Conservation (phyloP, 345 rosid species). For the Lumnitzera racemosa region DNA sequence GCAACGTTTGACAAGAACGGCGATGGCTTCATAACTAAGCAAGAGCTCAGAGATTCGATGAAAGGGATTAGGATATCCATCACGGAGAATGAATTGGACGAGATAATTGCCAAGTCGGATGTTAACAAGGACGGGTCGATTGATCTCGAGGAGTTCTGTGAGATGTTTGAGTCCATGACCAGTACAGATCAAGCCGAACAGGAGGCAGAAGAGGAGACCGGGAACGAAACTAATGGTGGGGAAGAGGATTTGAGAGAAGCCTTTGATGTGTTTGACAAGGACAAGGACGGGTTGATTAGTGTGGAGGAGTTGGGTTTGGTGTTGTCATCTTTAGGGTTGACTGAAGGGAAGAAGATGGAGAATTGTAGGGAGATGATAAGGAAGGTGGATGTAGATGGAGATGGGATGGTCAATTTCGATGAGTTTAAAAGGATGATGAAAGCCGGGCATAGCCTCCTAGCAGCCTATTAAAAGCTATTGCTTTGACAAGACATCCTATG, state of each 20-base stretch:
- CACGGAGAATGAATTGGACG: conserved; percentile 24
- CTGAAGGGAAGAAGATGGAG: conserved; percentile 43
- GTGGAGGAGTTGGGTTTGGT: conserved; percentile 51
- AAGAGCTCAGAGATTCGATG: conserved; percentile 24
- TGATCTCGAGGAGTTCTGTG: conserved; percentile 47
- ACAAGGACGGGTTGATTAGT: conserved; percentile 53
- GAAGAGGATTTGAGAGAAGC: conserved; percentile 40
- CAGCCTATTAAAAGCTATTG: no score
- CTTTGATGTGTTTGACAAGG: conserved; percentile 54
- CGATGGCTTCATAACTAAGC: conserved; percentile 47
- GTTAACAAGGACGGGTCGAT: conserved; percentile 46
- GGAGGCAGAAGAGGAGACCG: background rate
- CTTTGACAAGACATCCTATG: no score
- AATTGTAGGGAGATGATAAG: conserved; percentile 39
- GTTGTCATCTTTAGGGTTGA: conserved; percentile 39
- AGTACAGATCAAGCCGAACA: conserved; percentile 1
- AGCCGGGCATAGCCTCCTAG: no score
- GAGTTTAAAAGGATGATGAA: no score
- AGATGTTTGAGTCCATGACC: conserved; percentile 5
- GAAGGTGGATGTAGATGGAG: no score
- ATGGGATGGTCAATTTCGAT: no score
- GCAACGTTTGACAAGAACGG: conserved; percentile 50
- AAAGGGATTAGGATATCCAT: conserved; percentile 10
- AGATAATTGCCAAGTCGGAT: conserved; percentile 42
- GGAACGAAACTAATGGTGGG: conserved; percentile 4